Conservation (phyloP, 1,284 basidiomycete species). For the Pterulicium gracile region DNA sequence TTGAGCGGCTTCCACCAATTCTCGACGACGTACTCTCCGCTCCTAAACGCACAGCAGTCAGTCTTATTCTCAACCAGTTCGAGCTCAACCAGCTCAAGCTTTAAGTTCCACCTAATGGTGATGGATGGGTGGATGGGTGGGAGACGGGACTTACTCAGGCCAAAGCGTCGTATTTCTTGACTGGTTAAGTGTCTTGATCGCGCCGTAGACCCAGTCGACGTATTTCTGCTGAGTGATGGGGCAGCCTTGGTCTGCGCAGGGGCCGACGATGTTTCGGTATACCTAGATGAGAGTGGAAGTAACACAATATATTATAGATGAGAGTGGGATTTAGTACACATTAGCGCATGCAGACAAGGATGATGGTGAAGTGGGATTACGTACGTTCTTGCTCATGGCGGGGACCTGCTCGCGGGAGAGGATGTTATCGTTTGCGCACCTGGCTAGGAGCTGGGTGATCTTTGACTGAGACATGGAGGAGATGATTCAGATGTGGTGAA, state of each 20-base stretch:
- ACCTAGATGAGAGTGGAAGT: too few species aligned
- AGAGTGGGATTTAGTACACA: too few species aligned
- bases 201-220: constrained; percentile 14
- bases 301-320: too few species aligned
- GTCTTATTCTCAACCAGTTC: too few species aligned
- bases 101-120: neutral
- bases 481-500: neutral
- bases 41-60: neutral
- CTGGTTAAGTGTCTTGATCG: constrained; percentile 7
- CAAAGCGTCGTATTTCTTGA: constrained; percentile 4
- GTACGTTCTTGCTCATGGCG: neutral
- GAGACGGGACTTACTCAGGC: constrained; percentile 9
- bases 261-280: constrained; percentile 12
- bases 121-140: neutral
- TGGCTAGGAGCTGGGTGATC: neutral
- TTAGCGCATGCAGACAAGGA: neutral
- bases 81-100: too few species aligned
- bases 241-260: constrained; percentile 12
- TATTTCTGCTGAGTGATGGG: constrained; percentile 16
- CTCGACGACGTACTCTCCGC: constrained; percentile 2
- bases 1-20: constrained; percentile 11
- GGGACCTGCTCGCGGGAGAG: neutral
- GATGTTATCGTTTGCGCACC: neutral
- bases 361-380: neutral
- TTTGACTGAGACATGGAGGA: neutral